Base-by-base conservation (phyloP, 768 basidiomycete species). In the Pisolithus albus region DNA sequence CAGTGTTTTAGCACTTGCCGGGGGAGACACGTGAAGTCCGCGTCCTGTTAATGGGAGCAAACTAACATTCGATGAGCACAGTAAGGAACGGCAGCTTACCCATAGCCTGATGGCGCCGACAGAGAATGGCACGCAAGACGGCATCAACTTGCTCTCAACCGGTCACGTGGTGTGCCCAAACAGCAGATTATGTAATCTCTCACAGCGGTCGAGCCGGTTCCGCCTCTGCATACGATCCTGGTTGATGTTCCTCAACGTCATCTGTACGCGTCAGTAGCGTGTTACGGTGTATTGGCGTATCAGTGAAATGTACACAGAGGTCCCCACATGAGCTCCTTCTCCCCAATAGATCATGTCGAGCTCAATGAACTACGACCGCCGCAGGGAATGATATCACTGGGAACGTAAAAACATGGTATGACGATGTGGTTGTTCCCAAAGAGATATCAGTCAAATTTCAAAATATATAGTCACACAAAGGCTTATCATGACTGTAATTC, bases 281-380 rank as follows among this genome's bases (percentile, higher is more conserved):
- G 28, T n/a, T 16, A 10, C 21, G 9, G 8, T 24, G 21, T 15
- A 9, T 23, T 23, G 28, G 38, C 10, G 10, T 7, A n/a, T 52
- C 30, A 30, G 30, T 18, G 15, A 15, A 30, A 16, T 21, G 19
- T 47, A 15, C 11, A 7, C 49, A 78, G 76, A 52, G 75, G 76
- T 0, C 77, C 78, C 50, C 69, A 73, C 30, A 66, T 71, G 11
- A 52, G 74, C 42, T 83, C 82, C 1, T 84, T 81, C 56, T 59
- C 71, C 7, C 69, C 81, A 1, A 58, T 70, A 16, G 82, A 84
- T 56, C 53, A 82, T 30, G 74, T 72, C 47, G 81, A 84, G 61
- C 77, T 84, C 48, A 81, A 81, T 19, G 89, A 92, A 62, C 67
- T 92, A 16, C 77, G 90, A 13, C 90, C 90, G 1, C 76, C 88